Evolutionary conservation across 441 rosid species (phyloP), one percentile per base, ranked within the genome.

Genomic region (Gossypium davidsonii): DNA sequence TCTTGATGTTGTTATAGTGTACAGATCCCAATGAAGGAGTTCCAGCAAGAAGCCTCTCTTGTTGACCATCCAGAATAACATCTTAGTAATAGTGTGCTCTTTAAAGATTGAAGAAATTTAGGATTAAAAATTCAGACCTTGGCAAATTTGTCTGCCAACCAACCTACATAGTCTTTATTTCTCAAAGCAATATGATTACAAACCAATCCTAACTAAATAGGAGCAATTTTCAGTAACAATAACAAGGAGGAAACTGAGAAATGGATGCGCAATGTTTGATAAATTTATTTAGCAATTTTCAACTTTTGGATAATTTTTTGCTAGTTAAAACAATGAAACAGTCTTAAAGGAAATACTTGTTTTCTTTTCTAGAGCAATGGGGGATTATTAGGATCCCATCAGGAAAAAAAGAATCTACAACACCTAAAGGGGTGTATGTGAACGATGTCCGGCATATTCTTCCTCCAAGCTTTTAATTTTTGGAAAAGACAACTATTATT

Each of bases 101-200:
- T 46, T 21, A n/a, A 67, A 67, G 39, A 67, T 48, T 48, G 55
- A 49, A 48, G 57, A 48, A 67, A 67, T 48, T 67, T 66, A 5
- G 57, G 39, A 67, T 67, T 25, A 23, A 67, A 67, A 48, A 21
- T 31, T 66, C 42, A n/a, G 42, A 48, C 37, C 71, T 48, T 11
- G 14, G 39, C 39, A n/a, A 23, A 67, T 67, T 23, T 64, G 31
- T 15, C 17, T 11, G n/a, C 69, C 52, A 42, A 39, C 52, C 52
- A 44, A 64, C 68, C 52, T 39, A 42, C 10, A 20, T 64, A 20
- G 12, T 44, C 31, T 64, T 12, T 42, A 42, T 64, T 64, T 64
- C 26, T 64, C 11, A 20, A 64, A 42, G 69, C 31, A 42, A 20
- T 20, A 18, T 42, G 67, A 15, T 21, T 18, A 39, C 15, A 18